These are phyloP conservation scores for Eucalyptus cladocalyx DNA, from an alignment of 345 rosid genomes.

Conservation along the genomic window DNA sequence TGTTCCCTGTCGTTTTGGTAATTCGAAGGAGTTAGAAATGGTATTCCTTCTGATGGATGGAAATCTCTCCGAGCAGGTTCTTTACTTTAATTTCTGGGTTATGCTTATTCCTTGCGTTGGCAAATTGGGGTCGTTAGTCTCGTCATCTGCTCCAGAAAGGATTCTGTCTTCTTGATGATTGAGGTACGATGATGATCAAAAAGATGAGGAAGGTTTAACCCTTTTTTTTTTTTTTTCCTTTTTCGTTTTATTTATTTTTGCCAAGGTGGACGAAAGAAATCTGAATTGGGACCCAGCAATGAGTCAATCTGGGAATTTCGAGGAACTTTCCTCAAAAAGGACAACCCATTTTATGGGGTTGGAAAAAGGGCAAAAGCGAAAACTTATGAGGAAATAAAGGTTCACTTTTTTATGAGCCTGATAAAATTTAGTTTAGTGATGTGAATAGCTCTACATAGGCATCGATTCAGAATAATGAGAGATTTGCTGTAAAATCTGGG, in stretches of 20 bases:
- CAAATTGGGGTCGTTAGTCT: not conserved
- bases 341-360: not conserved
- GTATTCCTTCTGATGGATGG: not conserved
- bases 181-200: not conserved
- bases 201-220: not conserved
- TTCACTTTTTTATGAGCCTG: not conserved
- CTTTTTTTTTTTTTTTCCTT: not conserved
- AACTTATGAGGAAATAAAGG: not conserved
- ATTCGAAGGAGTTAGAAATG: not conserved
- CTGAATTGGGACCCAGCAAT: not conserved
- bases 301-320: not conserved
- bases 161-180: not conserved
- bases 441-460: not conserved
- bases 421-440: not conserved
- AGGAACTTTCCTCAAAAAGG: not conserved
- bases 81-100: not conserved
- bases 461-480: not conserved
- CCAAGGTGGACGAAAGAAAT: not conserved
- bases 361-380: not conserved
- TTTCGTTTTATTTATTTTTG: not conserved
- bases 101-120: not conserved
- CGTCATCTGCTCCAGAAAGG: not conserved
- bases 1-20: not conserved
- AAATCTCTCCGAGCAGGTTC: conserved; percentile 14
- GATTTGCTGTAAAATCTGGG: not conserved